These are phyloP conservation scores for Nepenthes alata DNA, from an alignment of 179 eudicot genomes.

Conservation along the genomic window DNA sequence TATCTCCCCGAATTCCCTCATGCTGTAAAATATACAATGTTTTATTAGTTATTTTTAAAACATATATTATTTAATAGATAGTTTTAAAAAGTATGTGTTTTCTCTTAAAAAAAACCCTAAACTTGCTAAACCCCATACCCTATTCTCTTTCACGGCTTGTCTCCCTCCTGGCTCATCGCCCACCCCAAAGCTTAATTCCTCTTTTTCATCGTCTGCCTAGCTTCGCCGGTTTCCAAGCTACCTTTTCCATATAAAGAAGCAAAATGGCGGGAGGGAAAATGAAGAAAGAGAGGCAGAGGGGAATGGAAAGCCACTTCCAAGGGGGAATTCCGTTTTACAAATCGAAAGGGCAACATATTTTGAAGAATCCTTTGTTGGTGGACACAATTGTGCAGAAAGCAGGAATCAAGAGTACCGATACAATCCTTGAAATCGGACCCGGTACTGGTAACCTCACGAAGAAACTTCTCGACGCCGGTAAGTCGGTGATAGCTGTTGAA, in stretches of 20 bases:
- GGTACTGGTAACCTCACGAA: constrained; percentile 77
- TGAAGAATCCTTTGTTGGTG: constrained; percentile 52
- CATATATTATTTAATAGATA: no score
- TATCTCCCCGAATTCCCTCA: no score
- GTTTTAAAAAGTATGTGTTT: no score
- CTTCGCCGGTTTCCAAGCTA: background rate
- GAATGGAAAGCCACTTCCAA: constrained; percentile 22
- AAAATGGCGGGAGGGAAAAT: constrained; percentile 32
- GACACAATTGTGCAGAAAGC: constrained; percentile 61
- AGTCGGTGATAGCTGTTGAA: constrained; percentile 68
- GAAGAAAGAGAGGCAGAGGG: constrained; percentile 13
- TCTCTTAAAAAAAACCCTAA: no score
- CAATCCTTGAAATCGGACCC: constrained; percentile 72
- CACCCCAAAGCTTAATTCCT: no score
- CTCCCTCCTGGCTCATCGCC: no score
- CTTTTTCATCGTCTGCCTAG: no score
- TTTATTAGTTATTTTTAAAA: no score
- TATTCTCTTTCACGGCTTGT: no score
- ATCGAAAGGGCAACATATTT: constrained; percentile 73
- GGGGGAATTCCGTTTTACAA: constrained; percentile 77
- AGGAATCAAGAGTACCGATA: constrained; percentile 53
- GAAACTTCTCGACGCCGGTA: constrained; percentile 69
- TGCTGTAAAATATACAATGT: no score
- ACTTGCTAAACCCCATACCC: no score
- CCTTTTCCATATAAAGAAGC: no score